Evolutionary conservation across 257 asterid species (phyloP), one percentile per base, ranked within the genome.

Genomic region (Ilex aquifolium): DNA sequence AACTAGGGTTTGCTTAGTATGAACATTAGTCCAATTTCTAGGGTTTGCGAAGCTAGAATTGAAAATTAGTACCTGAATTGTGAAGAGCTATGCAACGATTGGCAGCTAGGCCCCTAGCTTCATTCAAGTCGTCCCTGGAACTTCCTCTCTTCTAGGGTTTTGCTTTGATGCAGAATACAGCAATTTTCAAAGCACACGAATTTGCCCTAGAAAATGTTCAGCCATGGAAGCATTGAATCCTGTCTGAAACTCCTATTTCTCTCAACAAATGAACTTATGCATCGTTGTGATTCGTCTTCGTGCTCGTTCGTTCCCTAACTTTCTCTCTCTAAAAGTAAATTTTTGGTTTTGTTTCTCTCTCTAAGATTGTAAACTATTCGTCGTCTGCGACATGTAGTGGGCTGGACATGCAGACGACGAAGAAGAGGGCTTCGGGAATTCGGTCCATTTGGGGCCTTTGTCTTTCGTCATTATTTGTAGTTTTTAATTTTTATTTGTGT

Each of bases 61-160:
- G 30, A 60, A 30, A 68, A 70, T 60, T 31, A 17, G 57, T 71
- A 78, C 83, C 83, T 75, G 70, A 69, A 72, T 66, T 73, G 65
- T 44, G 32, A 61, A 56, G 61, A 60, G 2, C 31, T 6, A 32
- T 16, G 21, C 60, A 13, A 16, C 65, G 72, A 77, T 77, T 72
- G 63, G 57, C 49, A 66, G 61, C 17, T 46, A 65, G 17, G 42
- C 8, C 42, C 42, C 8, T 4, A 66, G 71, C 57, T 15, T 50
- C 66, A 40, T 69, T 51, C 31, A 29, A 64, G 61, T 52, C 60
- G 76, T 49, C 81, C 74, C 46, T n/a, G 51, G 51, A n/a, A 60
- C 39, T 56, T 62, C 29, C 67, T 59, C 66, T 57, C 49, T 71
- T 69, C 77, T 80, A 80, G 86, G 86, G 86, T 80, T 80, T 80